Conservation (phyloP, 1,284 basidiomycete species). For the Hemileia vastatrix region DNA sequence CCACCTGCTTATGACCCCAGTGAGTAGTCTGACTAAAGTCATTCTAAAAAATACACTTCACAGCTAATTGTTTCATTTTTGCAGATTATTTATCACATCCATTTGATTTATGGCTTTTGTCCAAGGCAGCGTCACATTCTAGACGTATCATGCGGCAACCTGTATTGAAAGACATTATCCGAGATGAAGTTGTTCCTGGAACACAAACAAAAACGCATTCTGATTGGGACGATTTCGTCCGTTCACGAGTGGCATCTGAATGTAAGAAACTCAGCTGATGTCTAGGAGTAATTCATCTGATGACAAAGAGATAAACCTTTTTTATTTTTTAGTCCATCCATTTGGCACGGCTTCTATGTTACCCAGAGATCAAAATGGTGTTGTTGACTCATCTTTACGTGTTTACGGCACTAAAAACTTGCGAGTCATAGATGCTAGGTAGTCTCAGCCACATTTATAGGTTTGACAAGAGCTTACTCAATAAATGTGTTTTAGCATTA, state of each 20-base stretch:
- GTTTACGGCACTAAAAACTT: conserved; percentile 65
- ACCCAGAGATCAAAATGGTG: conserved; percentile 46
- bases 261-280: neutral
- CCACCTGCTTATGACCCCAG: conserved; percentile 8
- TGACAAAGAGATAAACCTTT: no score
- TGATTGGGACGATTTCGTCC: conserved; percentile 7
- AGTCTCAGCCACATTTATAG: no score
- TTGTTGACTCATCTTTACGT: conserved; percentile 52
- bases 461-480: no score
- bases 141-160: conserved; percentile 9
- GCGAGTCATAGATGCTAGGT: conserved; percentile 44
- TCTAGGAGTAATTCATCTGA: neutral
- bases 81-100: conserved; percentile 12
- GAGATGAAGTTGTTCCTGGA: conserved; percentile 8
- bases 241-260: conserved; percentile 2
- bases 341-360: conserved; percentile 47
- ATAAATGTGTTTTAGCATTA: no score
- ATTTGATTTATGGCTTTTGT: conserved; percentile 17
- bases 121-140: conserved; percentile 11
- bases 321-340: conserved; percentile 32
- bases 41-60: neutral
- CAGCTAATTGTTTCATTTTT: neutral
- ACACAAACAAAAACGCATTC: neutral
- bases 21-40: neutral
- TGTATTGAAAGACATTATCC: neutral